A percentile compares a stretch with the other conserved stretches of the same genome.
phyloP scores from a whole-genome alignment of 2,329 filamentous ascomycete genomes.

The Torrubiella hemipterigena region DNA sequence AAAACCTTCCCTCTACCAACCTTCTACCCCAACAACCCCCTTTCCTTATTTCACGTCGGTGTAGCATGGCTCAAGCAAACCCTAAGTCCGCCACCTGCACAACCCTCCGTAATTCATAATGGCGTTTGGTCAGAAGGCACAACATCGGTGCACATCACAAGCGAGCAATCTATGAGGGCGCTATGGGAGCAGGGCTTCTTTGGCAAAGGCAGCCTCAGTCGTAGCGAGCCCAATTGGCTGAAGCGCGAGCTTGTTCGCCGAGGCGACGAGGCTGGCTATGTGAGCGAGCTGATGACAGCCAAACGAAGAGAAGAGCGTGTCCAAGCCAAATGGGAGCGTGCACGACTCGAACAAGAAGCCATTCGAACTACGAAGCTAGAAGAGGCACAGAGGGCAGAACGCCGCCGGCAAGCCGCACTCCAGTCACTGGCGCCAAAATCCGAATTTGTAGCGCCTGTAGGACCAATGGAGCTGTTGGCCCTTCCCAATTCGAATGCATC shows the following conservation, averaged over 20 bases:
- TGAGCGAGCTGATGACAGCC: constrained; percentile 72
- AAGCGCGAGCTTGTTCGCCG: constrained; percentile 65
- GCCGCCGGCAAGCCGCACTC: constrained; percentile 3
- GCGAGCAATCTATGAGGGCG: constrained; percentile 61
- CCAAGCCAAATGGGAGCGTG: constrained; percentile 81
- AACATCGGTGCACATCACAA: constrained; percentile 72
- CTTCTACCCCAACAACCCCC: constrained; percentile 84
- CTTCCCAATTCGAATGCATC: constrained; percentile 40
- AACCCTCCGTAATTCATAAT: constrained; percentile 52
- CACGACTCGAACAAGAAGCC: constrained; percentile 73
- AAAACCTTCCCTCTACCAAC: constrained; percentile 72
- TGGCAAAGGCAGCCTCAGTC: constrained; percentile 83
- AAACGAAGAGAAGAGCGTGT: constrained; percentile 69
- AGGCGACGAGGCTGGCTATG: constrained; percentile 51
- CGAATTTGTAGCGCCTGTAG: constrained; percentile 23
- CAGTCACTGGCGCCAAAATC: neutral
- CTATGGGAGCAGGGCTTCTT: constrained; percentile 98
- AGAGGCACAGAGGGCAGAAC: constrained; percentile 25
- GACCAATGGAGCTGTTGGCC: constrained; percentile 32
- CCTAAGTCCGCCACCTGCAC: constrained; percentile 52
- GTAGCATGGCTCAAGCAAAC: constrained; percentile 67
- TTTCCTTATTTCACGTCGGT: constrained; percentile 72
- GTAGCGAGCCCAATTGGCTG: constrained; percentile 91
- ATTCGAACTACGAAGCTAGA: constrained; percentile 55
- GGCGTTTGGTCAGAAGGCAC: constrained; percentile 76